These are phyloP conservation scores for Salix udensis DNA, from an alignment of 345 rosid species.

Conservation along the genomic window DNA sequence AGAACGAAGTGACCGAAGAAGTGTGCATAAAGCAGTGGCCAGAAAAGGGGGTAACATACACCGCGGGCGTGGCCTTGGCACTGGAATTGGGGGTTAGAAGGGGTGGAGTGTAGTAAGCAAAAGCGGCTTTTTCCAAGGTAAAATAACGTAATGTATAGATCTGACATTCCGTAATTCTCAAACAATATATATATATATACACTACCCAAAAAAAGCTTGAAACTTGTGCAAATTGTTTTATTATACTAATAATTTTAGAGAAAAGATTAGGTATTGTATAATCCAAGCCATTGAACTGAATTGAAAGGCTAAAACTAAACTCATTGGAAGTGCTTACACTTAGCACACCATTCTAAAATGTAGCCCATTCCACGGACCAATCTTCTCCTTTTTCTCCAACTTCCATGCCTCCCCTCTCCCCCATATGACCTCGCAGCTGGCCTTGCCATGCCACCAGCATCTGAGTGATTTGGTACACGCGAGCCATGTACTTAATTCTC, in stretches of 20 bases:
- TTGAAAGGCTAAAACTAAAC: constrained; percentile 21
- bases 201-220: constrained; percentile 18
- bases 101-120: background rate
- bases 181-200: constrained; percentile 14
- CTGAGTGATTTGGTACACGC: background rate
- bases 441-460: constrained; percentile 29
- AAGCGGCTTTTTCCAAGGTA: background rate
- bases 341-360: constrained; percentile 48
- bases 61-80: constrained; percentile 4
- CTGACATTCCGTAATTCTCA: constrained; percentile 65
- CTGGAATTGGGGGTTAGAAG: background rate
- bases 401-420: constrained; percentile 34
- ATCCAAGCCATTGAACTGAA: constrained; percentile 16
- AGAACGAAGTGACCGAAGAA: background rate
- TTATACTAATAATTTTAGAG: background rate
- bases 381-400: constrained; percentile 53
- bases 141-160: constrained; percentile 14
- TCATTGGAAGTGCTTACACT: constrained; percentile 16
- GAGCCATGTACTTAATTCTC: background rate
- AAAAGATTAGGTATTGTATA: background rate
- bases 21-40: background rate
- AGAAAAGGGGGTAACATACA: background rate
- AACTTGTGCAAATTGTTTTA: constrained; percentile 18
- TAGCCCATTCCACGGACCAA: constrained; percentile 69
- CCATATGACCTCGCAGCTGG: background rate